Evolutionary conservation across 495 filamentous ascomycete species (phyloP), one percentile per base, ranked within the genome.

Genomic region (Geoglossum glabrum): DNA sequence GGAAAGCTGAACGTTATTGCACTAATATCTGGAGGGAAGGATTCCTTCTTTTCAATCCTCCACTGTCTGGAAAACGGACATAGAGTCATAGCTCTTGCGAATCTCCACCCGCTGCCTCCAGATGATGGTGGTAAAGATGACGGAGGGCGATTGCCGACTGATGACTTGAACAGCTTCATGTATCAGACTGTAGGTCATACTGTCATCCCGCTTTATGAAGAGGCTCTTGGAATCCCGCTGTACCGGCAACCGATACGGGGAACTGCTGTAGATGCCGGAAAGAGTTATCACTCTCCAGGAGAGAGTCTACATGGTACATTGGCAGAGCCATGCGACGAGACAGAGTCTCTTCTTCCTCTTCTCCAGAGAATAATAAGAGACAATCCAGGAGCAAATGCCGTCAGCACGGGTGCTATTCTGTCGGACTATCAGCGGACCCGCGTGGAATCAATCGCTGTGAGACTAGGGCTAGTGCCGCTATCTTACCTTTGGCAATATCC

Each of bases 161-260:
- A 73, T 50, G 88, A 93, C 69, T 76, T 92, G 62, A 84, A 98
- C 70, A 94, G 87, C 74, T 95, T 87, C 80, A 97, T 98, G 92
- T 98, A 96, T 75, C 92, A 98, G 72, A 97, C 93, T 0, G 85
- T 93, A 55, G 92, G 92, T 40, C 90, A 96, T 70, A 74, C 74
- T 55, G 70, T 96, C 21, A 84, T 96, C 52, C 92, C 90, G 6
- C 76, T 94, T 21, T 97, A 95, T 67, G 79, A 81, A 59, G 63
- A 76, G 31, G 87, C 86, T 1, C 80, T 95, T 3, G 75, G 73
- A 1, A 70, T 95, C 31, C 90, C 90, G 10, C 73, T 95, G 1
- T 94, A 88, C 67, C 80, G 90, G 15, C 77, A 76, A 51, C 70
- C 76, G 23, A 96, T 97, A 65, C 62, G 61, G 2, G 90, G 87